These are phyloP conservation scores for Arachnomyces sp. DNA, from an alignment of 2,329 filamentous ascomycete genomes.

Conservation along the genomic window DNA sequence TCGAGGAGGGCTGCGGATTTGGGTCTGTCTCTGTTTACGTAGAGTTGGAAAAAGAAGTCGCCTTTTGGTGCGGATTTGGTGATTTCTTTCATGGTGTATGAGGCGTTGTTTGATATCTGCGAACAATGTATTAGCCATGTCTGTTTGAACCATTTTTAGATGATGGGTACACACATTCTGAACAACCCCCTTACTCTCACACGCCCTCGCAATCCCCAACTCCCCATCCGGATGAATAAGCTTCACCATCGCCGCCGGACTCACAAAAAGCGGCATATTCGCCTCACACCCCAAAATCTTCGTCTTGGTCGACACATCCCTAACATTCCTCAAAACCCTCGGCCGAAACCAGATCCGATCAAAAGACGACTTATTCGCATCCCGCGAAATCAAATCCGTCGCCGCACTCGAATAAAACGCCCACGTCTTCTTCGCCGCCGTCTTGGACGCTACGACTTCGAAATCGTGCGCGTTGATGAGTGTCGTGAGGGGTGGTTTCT, in stretches of 20 bases:
- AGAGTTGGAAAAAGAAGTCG: conserved; percentile 48
- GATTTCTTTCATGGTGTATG: conserved; percentile 50
- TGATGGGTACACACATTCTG: conserved; percentile 37
- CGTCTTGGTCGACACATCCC: conserved; percentile 42
- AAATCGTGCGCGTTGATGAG: conserved; percentile 56
- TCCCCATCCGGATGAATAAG: conserved; percentile 59
- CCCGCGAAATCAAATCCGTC: conserved; percentile 51
- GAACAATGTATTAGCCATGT: background rate
- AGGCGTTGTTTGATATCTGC: conserved; percentile 52
- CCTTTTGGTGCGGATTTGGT: conserved; percentile 32
- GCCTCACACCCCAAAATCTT: conserved; percentile 48
- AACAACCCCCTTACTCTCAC: conserved; percentile 44
- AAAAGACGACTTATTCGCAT: conserved; percentile 48
- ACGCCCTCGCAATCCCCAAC: conserved; percentile 47
- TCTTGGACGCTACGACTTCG: conserved; percentile 46
- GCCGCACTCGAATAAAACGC: conserved; percentile 61
- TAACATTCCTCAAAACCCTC: conserved; percentile 50
- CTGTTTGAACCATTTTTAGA: background rate
- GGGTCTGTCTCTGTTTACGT: conserved; percentile 44
- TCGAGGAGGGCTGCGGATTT: conserved; percentile 42
- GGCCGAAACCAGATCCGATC: conserved; percentile 52
- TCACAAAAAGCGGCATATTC: conserved; percentile 53
- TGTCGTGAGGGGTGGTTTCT: conserved; percentile 45
- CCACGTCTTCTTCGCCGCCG: conserved; percentile 56
- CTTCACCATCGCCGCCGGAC: conserved; percentile 56